These are phyloP conservation scores for Russula brevipes DNA, from an alignment of 768 basidiomycete genomes.

Conservation along the genomic window DNA sequence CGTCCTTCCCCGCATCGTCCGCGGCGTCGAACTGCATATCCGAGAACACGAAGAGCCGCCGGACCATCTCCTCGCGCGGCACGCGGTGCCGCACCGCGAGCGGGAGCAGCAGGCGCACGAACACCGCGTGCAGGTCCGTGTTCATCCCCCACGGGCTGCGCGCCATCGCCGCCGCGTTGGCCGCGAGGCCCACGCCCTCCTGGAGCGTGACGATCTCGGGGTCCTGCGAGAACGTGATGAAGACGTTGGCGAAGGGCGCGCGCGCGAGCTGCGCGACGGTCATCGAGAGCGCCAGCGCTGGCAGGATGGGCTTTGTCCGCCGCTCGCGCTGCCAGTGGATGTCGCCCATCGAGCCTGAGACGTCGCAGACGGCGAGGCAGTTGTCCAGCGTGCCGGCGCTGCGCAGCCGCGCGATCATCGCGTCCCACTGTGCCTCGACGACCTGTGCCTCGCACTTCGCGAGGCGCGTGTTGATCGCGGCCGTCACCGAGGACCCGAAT, in stretches of 20 bases:
- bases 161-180: conserved; percentile 38
- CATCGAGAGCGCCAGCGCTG: conserved; percentile 61
- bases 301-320: conserved; percentile 44
- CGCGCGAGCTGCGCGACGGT: conserved; percentile 56
- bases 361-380: conserved; percentile 64
- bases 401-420: conserved; percentile 49
- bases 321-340: conserved; percentile 5
- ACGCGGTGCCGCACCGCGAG: conserved; percentile 53
- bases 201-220: conserved; percentile 52
- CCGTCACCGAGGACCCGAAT: conserved; percentile 22
- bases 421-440: conserved; percentile 62
- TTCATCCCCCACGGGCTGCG: conserved; percentile 46
- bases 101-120: conserved; percentile 56
- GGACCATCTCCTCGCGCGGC: conserved; percentile 67
- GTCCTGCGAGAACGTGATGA: conserved; percentile 59
- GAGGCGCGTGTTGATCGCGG: conserved; percentile 31
- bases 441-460: conserved; percentile 40
- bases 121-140: conserved; percentile 59
- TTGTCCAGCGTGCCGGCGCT: conserved; percentile 55
- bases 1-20: background rate
- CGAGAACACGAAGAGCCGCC: conserved; percentile 68
- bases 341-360: conserved; percentile 66
- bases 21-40: conserved; percentile 70
- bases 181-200: conserved; percentile 35
- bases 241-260: conserved; percentile 58